A percentile compares a stretch with the other conserved stretches of the same genome.
These are phyloP conservation scores for Onygena corvina DNA, from an alignment of 2,329 filamentous ascomycete genomes.

Conservation along the genomic window DNA sequence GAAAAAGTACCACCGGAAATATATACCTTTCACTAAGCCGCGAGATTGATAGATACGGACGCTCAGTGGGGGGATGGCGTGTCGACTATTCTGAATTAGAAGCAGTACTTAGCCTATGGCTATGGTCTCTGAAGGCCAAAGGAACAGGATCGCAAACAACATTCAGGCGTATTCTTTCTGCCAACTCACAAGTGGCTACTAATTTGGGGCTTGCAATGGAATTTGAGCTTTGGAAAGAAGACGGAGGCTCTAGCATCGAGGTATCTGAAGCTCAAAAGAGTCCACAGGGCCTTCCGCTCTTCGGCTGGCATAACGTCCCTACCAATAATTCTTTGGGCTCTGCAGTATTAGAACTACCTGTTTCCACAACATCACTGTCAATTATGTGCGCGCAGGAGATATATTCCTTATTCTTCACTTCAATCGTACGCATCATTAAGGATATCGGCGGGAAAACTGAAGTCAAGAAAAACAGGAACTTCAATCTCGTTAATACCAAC, in stretches of 20 bases:
- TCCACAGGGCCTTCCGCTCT: neutral
- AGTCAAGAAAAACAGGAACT: slow-evolving; percentile 9
- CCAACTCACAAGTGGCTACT: neutral
- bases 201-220: too few species aligned
- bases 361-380: slow-evolving; percentile 19
- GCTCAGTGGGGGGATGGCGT: slow-evolving; percentile 17
- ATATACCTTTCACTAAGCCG: slow-evolving; percentile 9
- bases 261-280: neutral
- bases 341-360: slow-evolving; percentile 18
- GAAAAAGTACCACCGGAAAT: neutral
- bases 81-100: slow-evolving; percentile 22
- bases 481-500: neutral
- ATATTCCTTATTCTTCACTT: slow-evolving; percentile 16
- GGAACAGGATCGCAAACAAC: slow-evolving; percentile 6
- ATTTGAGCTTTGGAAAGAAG: neutral
- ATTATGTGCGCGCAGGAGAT: slow-evolving; percentile 26
- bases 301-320: neutral
- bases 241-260: neutral
- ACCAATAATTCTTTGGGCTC: neutral
- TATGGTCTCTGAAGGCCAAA: slow-evolving; percentile 20
- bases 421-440: slow-evolving; percentile 20
- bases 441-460: slow-evolving; percentile 12
- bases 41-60: slow-evolving; percentile 3
- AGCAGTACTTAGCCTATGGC: slow-evolving; percentile 25
- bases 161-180: neutral